Conservation (phyloP, 164 flowering plant genomes). For the Liriodendron chinense region DNA sequence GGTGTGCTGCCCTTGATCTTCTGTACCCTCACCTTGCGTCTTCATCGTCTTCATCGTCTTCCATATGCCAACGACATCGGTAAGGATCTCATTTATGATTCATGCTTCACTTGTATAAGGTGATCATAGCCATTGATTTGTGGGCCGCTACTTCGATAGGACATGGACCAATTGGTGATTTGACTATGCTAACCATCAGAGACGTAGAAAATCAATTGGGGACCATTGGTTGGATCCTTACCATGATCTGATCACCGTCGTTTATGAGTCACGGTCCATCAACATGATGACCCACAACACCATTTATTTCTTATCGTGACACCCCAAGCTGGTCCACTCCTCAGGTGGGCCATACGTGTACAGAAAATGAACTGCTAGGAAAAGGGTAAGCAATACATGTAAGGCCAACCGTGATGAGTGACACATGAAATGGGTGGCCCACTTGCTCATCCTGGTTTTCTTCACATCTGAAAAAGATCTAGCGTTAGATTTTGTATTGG, state of each 20-base stretch:
- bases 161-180: no score
- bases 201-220: neutral
- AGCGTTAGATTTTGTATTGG: neutral
- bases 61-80: conserved; percentile 73
- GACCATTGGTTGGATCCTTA: neutral
- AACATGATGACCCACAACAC: no score
- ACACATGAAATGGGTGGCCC: neutral
- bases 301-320: no score
- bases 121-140: no score
- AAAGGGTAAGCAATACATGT: neutral
- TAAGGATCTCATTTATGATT: conserved; percentile 14
- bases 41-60: conserved; percentile 65
- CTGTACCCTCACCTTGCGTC: conserved; percentile 63
- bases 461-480: neutral
- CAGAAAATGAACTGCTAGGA: no score
- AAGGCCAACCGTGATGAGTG: neutral
- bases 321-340: no score
- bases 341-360: no score
- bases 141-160: no score
- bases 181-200: neutral
- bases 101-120: no score
- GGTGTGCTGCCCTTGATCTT: conserved; percentile 66
- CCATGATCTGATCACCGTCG: neutral
- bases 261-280: neutral
- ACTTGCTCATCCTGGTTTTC: neutral